Evolutionary conservation across 1,139 yeast genomes (phyloP), one percentile per base, ranked within the genome.

Genomic region (Kodamaea arcana): DNA sequence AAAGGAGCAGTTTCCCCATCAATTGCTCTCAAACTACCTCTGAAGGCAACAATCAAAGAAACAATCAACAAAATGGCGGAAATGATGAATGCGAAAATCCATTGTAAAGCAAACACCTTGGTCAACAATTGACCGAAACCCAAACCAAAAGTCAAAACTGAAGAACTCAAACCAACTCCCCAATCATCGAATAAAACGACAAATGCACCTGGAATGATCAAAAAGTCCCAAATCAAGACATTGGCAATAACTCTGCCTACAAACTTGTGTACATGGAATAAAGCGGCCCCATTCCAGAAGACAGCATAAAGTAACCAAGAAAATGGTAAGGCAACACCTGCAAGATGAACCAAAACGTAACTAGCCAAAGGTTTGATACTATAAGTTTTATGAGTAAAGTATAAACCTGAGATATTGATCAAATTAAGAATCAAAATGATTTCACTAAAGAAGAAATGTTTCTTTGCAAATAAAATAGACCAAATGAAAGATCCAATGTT

Each of bases 271-370:
- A 78, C 70, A 38, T 64, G 69, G 50, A 78, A 62, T 56, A 77
- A 61, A 21, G 80, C 81, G 3, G 94, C 90, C 25, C 94, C 94
- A 50, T 83, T 83, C 94, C 94, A 84, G 63, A 84, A 81, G 28
- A 85, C 56, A 18, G 78, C 81, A 52, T 78, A 82, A 43, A 83
- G 56, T 26, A 80, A 61, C 94, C 94, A 85, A 18, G 85, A 69
- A 36, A 83, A 58, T 22, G 95, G 94, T 49, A 83, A 48, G 1
- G 90, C 86, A 12, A 75, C 67, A 12, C 74, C 67, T n/a, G 88
- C 72, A 43, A 77, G 59, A 56, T 83, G 94, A 35, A 82, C 62
- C 34, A 76, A 59, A 24, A 75, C 40, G 78, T 83, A 79, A 42
- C 67, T 64, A 41, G 62, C 48, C 33, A 75, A 43, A 10, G 80